Conservation (phyloP, 257 asterid species). For the Solanum ossicruentum region DNA sequence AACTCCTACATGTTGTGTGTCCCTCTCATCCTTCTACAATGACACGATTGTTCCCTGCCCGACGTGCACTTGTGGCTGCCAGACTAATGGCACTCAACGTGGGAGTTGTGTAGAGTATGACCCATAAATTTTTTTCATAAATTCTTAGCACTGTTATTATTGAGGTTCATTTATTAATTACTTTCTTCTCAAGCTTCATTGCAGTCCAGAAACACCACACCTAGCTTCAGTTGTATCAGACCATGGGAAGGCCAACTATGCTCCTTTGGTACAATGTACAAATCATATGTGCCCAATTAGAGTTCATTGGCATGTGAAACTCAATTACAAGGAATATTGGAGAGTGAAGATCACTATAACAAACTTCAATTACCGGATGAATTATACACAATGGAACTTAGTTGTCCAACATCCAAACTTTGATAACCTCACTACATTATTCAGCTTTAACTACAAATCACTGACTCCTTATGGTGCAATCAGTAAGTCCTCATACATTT, state of each 20-base stretch:
- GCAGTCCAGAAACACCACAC: slow-evolving; percentile 61
- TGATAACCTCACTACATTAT: slow-evolving; percentile 66
- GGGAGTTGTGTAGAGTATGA: slow-evolving; percentile 74
- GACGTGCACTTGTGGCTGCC: slow-evolving; percentile 90
- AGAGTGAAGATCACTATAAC: slow-evolving; percentile 73
- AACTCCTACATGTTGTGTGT: slow-evolving; percentile 75
- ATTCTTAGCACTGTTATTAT: not conserved
- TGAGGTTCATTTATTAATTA: not conserved
- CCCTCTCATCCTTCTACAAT: slow-evolving; percentile 78
- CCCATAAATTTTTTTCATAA: not conserved
- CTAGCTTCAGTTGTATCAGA: slow-evolving; percentile 63
- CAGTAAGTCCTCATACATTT: slow-evolving; percentile 33
- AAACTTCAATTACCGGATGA: slow-evolving; percentile 72
- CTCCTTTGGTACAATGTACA: slow-evolving; percentile 80
- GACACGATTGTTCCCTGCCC: slow-evolving; percentile 90
- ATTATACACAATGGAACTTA: slow-evolving; percentile 69
- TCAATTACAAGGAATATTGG: slow-evolving; percentile 80
- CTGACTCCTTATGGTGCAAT: slow-evolving; percentile 50
- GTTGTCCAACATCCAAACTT: slow-evolving; percentile 92
- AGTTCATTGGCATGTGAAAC: slow-evolving; percentile 84
- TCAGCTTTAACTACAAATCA: slow-evolving; percentile 84
- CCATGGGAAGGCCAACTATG: slow-evolving; percentile 30
- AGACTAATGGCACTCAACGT: slow-evolving; percentile 43
- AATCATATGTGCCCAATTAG: slow-evolving; percentile 86
- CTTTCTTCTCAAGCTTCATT: not conserved